Evolutionary conservation across 495 filamentous ascomycete genomes (phyloP).

Genomic region (Penicillium cosmopolitanum): DNA sequence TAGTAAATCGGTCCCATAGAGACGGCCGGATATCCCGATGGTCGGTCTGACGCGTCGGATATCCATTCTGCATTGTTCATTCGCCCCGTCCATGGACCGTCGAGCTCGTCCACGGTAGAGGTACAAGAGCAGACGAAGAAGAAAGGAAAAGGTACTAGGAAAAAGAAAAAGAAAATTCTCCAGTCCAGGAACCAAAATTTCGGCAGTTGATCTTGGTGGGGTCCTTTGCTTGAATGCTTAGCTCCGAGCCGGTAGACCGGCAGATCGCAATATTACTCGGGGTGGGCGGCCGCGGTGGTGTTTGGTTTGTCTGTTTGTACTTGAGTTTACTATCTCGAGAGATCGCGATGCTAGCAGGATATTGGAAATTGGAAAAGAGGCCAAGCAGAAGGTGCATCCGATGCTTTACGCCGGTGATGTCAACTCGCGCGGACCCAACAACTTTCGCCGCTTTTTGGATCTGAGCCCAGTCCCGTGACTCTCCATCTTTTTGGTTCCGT

Average conservation of each 20-base stretch:
- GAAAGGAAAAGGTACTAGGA: background rate
- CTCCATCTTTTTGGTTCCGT: background rate
- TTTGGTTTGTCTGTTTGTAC: background rate
- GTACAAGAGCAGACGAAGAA: background rate
- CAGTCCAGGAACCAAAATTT: background rate
- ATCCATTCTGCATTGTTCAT: constrained; percentile 29
- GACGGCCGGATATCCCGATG: constrained; percentile 8
- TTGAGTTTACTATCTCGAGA: background rate
- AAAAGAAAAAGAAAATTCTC: background rate
- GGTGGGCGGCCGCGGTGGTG: background rate
- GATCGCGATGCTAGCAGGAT: background rate
- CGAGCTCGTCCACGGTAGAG: background rate
- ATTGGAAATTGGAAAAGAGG: background rate
- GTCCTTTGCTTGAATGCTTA: background rate
- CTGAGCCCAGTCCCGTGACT: constrained; percentile 20
- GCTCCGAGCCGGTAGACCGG: constrained; percentile 7
- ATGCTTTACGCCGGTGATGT: background rate
- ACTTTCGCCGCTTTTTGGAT: constrained; percentile 12
- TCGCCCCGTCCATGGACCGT: constrained; percentile 9
- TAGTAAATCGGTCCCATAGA: constrained; percentile 23
- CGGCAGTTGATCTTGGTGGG: constrained; percentile 5
- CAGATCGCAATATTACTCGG: constrained; percentile 17
- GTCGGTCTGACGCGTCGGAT: constrained; percentile 9
- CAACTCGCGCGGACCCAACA: constrained; percentile 1
- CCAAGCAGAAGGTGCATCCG: background rate